Conservation (phyloP, 768 basidiomycete species). For the Phanerochaete sordida region DNA sequence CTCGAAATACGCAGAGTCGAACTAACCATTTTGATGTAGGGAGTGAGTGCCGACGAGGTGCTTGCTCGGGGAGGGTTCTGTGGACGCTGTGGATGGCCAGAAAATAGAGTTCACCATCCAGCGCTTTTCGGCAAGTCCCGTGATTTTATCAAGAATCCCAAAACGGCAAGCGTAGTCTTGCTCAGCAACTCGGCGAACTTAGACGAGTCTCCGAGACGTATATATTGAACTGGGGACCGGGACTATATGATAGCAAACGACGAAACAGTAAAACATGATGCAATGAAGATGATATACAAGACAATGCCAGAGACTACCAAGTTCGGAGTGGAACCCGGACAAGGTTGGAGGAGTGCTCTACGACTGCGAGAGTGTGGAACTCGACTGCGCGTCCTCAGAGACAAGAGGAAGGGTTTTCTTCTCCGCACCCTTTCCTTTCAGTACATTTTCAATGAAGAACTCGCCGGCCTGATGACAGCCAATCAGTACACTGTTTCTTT, state of each 20-base stretch:
- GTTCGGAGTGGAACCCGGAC: background rate
- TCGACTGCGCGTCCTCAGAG: background rate
- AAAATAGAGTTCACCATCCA: conserved; percentile 28
- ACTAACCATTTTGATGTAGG: conserved; percentile 28
- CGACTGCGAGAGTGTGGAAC: background rate
- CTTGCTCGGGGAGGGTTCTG: conserved; percentile 22
- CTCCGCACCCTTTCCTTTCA: conserved; percentile 55
- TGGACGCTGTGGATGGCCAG: conserved; percentile 23
- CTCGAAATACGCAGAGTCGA: background rate
- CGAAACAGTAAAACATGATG: background rate
- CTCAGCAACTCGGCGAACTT: no score
- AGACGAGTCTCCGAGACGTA: no score
- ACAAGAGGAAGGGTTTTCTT: conserved; percentile 28
- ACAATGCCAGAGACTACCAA: background rate
- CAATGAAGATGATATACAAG: background rate
- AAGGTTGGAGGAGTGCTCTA: background rate
- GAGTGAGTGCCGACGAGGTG: conserved; percentile 23
- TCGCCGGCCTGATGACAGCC: conserved; percentile 74
- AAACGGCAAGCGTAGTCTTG: background rate
- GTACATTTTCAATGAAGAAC: conserved; percentile 89
- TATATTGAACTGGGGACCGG: no score
- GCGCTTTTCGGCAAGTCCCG: conserved; percentile 21
- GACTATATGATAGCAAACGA: no score
- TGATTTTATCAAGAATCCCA: background rate
- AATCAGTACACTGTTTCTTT: background rate